Evolutionary conservation across 345 rosid genomes (phyloP).

Genomic region (Hypericum perforatum): DNA sequence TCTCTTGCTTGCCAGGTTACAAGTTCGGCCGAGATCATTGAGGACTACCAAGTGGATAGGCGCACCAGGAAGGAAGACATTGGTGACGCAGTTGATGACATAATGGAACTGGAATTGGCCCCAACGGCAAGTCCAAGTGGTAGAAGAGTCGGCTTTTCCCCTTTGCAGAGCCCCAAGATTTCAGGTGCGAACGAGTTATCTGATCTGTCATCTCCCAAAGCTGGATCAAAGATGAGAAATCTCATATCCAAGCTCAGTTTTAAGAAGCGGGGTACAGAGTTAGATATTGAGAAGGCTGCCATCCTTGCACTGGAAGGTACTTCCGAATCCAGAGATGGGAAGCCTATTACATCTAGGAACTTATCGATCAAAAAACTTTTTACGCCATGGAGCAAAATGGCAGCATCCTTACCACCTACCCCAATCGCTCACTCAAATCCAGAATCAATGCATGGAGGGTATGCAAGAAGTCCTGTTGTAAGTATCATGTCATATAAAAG

Average conservation of each 20-base stretch:
- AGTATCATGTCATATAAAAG: conserved; percentile 13
- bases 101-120: conserved; percentile 32
- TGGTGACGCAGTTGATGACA: conserved; percentile 32
- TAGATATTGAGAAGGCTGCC: conserved; percentile 73
- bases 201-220: conserved; percentile 31
- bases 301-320: conserved; percentile 55
- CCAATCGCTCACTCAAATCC: conserved; percentile 78
- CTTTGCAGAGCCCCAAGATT: conserved; percentile 54
- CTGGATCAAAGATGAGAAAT: conserved; percentile 41
- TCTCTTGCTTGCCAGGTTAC: conserved; percentile 26
- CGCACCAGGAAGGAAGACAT: conserved; percentile 25
- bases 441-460: conserved; percentile 72
- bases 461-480: conserved; percentile 29
- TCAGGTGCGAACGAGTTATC: conserved; percentile 26
- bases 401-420: conserved; percentile 64
- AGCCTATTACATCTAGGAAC: conserved; percentile 40
- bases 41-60: conserved; percentile 31
- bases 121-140: conserved; percentile 48
- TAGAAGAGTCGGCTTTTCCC: conserved; percentile 72
- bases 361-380: conserved; percentile 51
- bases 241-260: conserved; percentile 73
- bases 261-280: conserved; percentile 34
- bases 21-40: conserved; percentile 50
- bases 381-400: conserved; percentile 38
- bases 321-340: conserved; percentile 21